phyloP scores from a whole-genome alignment of 2,329 filamentous ascomycete species.

The Monosporascus sp. region DNA sequence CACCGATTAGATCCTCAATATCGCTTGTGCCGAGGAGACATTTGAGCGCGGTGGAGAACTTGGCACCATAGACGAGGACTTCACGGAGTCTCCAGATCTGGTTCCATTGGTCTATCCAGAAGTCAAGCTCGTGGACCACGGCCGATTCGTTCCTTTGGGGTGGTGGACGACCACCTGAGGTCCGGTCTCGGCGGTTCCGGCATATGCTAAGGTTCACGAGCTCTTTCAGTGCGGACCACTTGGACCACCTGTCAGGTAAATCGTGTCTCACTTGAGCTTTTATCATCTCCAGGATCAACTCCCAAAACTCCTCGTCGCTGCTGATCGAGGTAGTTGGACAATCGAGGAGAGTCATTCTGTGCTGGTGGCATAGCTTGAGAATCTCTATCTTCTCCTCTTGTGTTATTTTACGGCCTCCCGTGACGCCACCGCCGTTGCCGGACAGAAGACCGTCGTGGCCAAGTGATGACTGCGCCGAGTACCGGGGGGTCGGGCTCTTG shows the following conservation, averaged over 20 bases:
- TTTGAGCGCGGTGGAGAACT: background rate
- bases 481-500: background rate
- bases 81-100: background rate
- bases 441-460: background rate
- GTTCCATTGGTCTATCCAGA: background rate
- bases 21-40: background rate
- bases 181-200: background rate
- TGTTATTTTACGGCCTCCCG: fast-evolving
- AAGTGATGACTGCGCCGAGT: background rate
- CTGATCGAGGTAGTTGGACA: background rate
- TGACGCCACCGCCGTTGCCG: background rate
- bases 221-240: background rate
- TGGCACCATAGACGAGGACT: background rate
- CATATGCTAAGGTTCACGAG: background rate
- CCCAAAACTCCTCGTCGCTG: background rate
- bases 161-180: background rate
- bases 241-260: background rate
- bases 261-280: background rate
- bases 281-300: background rate
- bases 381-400: background rate
- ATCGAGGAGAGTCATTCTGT: background rate
- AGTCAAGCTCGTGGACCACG: background rate
- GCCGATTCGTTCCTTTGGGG: background rate
- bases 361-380: background rate
- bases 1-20: background rate